Evolutionary conservation across 495 filamentous ascomycete genomes (phyloP).

Genomic region (Neurospora sp.): DNA sequence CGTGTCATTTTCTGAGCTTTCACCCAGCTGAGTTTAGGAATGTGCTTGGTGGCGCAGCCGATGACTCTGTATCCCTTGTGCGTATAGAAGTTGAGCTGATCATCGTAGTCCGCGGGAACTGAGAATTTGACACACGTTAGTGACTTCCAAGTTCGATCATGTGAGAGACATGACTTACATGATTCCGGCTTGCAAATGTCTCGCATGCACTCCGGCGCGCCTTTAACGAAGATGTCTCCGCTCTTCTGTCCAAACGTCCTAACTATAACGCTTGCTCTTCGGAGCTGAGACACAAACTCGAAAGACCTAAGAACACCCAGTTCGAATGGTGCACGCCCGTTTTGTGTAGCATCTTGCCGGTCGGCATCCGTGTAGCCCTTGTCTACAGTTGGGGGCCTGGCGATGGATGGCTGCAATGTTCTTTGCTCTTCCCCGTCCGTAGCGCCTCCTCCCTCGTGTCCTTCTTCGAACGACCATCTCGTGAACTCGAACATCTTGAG

Average conservation of each 20-base stretch:
- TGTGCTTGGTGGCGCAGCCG: constrained; percentile 82
- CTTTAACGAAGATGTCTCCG: constrained; percentile 86
- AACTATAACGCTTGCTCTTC: constrained; percentile 87
- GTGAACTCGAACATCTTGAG: constrained; percentile 99
- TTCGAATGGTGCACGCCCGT: constrained; percentile 44
- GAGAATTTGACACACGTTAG: too few species aligned
- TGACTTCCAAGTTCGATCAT: too few species aligned
- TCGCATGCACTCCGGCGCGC: constrained; percentile 90
- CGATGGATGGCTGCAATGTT: constrained; percentile 67
- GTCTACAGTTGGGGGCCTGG: constrained; percentile 59
- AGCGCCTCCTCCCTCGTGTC: constrained; percentile 48
- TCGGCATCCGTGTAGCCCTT: constrained; percentile 19
- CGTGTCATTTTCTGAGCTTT: constrained; percentile 91
- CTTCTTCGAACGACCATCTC: constrained; percentile 85
- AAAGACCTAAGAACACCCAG: constrained; percentile 81
- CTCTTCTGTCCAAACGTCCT: constrained; percentile 70
- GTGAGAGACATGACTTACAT: constrained; percentile 21
- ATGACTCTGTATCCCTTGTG: constrained; percentile 97
- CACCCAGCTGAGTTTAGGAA: constrained; percentile 79
- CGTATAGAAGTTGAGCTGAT: constrained; percentile 79
- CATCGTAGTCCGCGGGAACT: constrained; percentile 79
- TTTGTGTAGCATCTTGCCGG: neutral
- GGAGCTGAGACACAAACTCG: constrained; percentile 94
- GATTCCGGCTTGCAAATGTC: constrained; percentile 78
- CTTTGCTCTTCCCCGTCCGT: constrained; percentile 55